phyloP scores from a whole-genome alignment of 306 rosid species.

The Hylodesmum podocarpum region DNA sequence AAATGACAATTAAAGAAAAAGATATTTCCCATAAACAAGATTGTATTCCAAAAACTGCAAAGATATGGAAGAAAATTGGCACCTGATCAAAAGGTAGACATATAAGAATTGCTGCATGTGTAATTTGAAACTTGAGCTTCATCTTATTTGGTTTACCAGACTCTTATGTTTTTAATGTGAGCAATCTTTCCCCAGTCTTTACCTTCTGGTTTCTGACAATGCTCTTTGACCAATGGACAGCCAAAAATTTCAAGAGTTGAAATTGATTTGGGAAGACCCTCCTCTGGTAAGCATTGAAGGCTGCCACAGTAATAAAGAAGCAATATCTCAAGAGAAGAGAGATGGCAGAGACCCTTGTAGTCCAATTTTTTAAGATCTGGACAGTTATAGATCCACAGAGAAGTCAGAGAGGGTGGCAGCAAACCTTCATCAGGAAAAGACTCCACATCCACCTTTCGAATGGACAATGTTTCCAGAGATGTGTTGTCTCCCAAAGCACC shows the following conservation, averaged over 20 bases:
- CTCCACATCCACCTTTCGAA: background rate
- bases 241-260: background rate
- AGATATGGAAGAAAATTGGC: background rate
- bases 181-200: background rate
- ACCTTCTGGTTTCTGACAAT: background rate
- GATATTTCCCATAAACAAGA: background rate
- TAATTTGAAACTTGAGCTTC: background rate
- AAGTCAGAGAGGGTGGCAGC: background rate
- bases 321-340: background rate
- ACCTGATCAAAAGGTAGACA: background rate
- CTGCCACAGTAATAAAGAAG: background rate
- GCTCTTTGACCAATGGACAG: background rate
- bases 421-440: background rate
- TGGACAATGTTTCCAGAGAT: rapidly evolving
- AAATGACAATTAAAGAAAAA: background rate
- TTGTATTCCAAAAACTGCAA: background rate
- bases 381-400: background rate
- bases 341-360: background rate
- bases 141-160: too few relatives aligned
- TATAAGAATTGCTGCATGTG: background rate
- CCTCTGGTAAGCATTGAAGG: background rate
- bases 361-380: background rate
- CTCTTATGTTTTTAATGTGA: too few relatives aligned
- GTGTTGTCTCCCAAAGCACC: background rate
- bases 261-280: background rate